Conservation (phyloP, 306 rosid genomes). For the Fragaria nilgerrensis region DNA sequence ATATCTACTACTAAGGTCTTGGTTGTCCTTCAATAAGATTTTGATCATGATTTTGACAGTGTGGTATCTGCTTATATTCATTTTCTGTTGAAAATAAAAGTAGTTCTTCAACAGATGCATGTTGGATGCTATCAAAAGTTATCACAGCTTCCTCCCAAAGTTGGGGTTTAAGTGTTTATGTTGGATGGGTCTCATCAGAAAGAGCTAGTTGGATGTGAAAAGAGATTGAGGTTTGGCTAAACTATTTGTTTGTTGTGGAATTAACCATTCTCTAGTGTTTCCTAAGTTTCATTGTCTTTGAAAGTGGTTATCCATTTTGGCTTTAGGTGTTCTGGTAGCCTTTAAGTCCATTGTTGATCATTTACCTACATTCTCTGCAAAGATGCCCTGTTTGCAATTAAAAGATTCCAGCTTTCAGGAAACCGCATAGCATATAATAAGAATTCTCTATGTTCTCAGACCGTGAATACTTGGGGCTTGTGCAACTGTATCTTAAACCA, state of each 20-base stretch:
- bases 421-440: background rate
- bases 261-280: background rate
- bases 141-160: background rate
- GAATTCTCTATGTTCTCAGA: background rate
- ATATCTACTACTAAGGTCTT: background rate
- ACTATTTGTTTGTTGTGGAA: background rate
- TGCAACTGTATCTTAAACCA: background rate
- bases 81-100: background rate
- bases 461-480: background rate
- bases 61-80: background rate
- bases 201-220: background rate
- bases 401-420: background rate
- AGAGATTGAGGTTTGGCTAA: background rate
- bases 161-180: background rate
- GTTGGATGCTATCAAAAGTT: background rate
- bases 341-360: background rate
- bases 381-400: background rate
- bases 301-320: background rate
- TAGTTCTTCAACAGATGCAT: background rate
- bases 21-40: background rate
- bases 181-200: background rate
- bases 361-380: background rate
- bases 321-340: background rate
- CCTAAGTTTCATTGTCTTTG: background rate
- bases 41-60: background rate